Percentiles rank a stretch among this genome's conserved stretches.
These are phyloP conservation scores for Yarrowia divulgata DNA, from an alignment of 805 yeast genomes.

Conservation along the genomic window DNA sequence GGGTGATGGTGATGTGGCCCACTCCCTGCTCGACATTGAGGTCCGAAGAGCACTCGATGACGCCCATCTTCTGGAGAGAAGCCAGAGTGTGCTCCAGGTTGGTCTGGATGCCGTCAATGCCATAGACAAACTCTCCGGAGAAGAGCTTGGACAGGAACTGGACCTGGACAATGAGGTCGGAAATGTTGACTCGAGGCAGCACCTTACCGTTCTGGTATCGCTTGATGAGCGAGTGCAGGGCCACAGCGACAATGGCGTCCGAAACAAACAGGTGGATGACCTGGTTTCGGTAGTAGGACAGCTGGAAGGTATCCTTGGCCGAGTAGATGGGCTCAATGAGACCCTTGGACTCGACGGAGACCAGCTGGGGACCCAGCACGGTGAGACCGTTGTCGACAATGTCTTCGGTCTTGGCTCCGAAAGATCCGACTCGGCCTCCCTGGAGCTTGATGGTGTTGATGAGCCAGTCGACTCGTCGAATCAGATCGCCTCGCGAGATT, in stretches of 20 bases:
- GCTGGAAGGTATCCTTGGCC: constrained; percentile 61
- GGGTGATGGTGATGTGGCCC: constrained; percentile 39
- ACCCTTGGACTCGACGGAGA: constrained; percentile 47
- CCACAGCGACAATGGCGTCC: constrained; percentile 58
- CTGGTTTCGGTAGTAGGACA: constrained; percentile 65
- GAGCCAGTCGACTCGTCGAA: constrained; percentile 51
- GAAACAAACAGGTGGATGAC: constrained; percentile 62
- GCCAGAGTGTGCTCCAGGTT: constrained; percentile 49
- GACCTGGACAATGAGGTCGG: constrained; percentile 48
- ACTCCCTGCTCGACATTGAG: constrained; percentile 42
- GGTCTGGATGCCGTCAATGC: constrained; percentile 50
- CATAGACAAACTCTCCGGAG: constrained; percentile 54
- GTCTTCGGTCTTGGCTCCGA: constrained; percentile 48
- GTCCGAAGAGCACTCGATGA: constrained; percentile 44
- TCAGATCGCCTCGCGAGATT: constrained; percentile 50
- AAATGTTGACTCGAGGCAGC: constrained; percentile 44
- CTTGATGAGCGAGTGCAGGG: constrained; percentile 50
- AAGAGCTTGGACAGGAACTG: constrained; percentile 51
- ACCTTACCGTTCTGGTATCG: constrained; percentile 45
- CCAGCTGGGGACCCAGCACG: constrained; percentile 53
- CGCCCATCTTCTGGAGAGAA: constrained; percentile 47
- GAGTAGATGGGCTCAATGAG: constrained; percentile 52
- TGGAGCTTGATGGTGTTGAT: constrained; percentile 49
- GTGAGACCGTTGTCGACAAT: constrained; percentile 52
- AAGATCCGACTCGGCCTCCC: constrained; percentile 54